These are phyloP conservation scores for Citrus trifoliata DNA, from an alignment of 345 rosid genomes.

Conservation along the genomic window DNA sequence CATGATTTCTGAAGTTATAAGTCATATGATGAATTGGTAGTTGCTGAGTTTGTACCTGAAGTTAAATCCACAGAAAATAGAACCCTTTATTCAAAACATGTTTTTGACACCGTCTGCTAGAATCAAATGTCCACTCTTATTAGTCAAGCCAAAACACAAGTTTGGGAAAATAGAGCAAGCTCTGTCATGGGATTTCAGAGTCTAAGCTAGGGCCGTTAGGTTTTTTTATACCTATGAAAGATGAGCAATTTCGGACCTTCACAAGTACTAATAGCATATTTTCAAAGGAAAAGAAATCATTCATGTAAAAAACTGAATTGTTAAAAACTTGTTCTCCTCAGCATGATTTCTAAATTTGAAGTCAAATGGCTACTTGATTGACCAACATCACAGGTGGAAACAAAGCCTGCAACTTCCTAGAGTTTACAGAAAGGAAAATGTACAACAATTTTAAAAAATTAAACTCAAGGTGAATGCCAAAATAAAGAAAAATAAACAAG, in stretches of 20 bases:
- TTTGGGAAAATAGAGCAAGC: no score
- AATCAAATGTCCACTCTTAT: no score
- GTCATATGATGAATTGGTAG: background rate
- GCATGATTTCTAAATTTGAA: background rate
- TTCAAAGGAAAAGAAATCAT: no score
- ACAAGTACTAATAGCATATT: no score
- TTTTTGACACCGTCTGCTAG: no score
- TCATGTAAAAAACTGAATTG: background rate
- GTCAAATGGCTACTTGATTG: background rate
- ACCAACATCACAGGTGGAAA: background rate
- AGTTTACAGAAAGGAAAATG: background rate
- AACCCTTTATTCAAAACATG: background rate
- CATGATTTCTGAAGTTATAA: background rate
- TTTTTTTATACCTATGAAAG: no score
- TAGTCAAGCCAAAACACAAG: no score
- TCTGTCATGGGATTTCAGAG: no score
- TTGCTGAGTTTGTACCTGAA: slow-evolving; percentile 3
- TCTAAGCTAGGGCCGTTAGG: no score
- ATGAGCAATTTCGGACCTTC: no score
- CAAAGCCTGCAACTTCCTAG: background rate
- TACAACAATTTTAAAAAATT: background rate
- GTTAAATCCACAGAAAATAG: background rate
- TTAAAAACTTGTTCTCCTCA: background rate
- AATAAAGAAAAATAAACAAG: background rate
- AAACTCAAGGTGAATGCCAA: background rate